Evolutionary conservation across 2,329 filamentous ascomycete genomes (phyloP).

Genomic region (Cordyceps cateniannulata): DNA sequence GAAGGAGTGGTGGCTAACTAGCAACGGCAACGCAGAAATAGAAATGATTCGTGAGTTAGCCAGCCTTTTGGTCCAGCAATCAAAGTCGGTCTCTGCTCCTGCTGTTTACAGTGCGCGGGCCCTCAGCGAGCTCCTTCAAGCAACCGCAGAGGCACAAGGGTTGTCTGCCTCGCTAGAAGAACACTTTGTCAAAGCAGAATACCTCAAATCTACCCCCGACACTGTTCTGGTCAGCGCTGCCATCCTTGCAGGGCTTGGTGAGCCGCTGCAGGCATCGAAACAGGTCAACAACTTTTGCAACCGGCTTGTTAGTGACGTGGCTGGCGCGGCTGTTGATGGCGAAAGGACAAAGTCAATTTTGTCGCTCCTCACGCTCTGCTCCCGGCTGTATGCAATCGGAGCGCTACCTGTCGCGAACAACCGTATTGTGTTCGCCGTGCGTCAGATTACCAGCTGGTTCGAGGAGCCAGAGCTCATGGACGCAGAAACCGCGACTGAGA

Average conservation of each 20-base stretch:
- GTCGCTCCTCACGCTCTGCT: conserved; percentile 47
- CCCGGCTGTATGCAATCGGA: conserved; percentile 44
- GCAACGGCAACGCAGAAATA: conserved; percentile 26
- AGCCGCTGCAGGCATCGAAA: conserved; percentile 42
- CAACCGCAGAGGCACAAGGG: conserved; percentile 40
- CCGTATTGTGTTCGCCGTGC: conserved; percentile 74
- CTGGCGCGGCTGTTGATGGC: conserved; percentile 37
- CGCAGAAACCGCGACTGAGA: conserved; percentile 39
- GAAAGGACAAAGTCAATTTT: conserved; percentile 43
- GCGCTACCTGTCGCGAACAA: conserved; percentile 55
- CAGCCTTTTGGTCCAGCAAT: conserved; percentile 36
- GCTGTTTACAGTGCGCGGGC: conserved; percentile 48
- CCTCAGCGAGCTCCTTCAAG: conserved; percentile 43
- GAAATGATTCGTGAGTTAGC: conserved; percentile 36
- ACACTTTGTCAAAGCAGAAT: conserved; percentile 37
- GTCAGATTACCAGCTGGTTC: conserved; percentile 68
- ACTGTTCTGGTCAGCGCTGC: conserved; percentile 44
- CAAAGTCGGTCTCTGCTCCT: conserved; percentile 33
- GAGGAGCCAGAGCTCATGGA: conserved; percentile 42
- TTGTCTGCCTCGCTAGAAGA: conserved; percentile 39
- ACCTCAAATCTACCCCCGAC: conserved; percentile 40
- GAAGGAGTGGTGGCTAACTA: conserved; percentile 33
- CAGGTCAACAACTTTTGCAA: conserved; percentile 49
- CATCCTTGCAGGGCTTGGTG: conserved; percentile 45
- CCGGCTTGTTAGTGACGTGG: conserved; percentile 54